phyloP scores from a whole-genome alignment of 768 basidiomycete species.

The Macrolepiota albuminosa region DNA sequence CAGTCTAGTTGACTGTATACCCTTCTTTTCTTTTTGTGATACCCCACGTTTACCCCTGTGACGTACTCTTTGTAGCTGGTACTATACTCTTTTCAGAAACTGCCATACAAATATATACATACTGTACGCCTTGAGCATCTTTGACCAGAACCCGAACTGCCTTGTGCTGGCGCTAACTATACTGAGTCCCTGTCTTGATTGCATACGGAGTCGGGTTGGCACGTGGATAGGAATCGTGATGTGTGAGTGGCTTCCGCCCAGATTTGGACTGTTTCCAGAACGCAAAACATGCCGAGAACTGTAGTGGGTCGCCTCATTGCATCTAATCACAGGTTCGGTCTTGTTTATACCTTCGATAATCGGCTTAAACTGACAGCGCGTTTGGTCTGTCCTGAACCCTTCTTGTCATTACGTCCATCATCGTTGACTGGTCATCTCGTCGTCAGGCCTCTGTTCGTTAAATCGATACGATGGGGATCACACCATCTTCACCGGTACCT shows the following conservation, averaged over 20 bases:
- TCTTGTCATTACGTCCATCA: neutral
- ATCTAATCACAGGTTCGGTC: neutral
- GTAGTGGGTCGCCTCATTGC: conserved; percentile 5
- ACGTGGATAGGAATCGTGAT: conserved; percentile 1
- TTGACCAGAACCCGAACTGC: too few species aligned
- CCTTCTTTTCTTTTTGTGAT: neutral
- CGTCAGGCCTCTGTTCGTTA: neutral
- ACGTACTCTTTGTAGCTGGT: neutral
- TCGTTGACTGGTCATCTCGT: neutral
- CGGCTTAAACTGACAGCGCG: neutral
- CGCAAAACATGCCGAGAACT: conserved; percentile 4
- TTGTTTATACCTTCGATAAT: neutral
- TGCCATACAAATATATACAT: neutral
- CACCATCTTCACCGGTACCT: neutral
- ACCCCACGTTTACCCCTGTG: neutral
- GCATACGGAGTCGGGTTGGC: neutral
- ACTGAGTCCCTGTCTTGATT: neutral
- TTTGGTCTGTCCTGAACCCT: neutral
- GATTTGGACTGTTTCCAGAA: neutral
- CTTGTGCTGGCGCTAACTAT: too few species aligned
- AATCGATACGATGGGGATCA: neutral
- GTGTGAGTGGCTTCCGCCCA: neutral
- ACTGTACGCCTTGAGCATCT: neutral
- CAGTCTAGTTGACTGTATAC: neutral
- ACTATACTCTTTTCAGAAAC: neutral